A percentile compares a stretch with the other conserved stretches of the same genome.
Conservation (phyloP, 176 grass and related monocot genomes). For the Avena eriantha region DNA sequence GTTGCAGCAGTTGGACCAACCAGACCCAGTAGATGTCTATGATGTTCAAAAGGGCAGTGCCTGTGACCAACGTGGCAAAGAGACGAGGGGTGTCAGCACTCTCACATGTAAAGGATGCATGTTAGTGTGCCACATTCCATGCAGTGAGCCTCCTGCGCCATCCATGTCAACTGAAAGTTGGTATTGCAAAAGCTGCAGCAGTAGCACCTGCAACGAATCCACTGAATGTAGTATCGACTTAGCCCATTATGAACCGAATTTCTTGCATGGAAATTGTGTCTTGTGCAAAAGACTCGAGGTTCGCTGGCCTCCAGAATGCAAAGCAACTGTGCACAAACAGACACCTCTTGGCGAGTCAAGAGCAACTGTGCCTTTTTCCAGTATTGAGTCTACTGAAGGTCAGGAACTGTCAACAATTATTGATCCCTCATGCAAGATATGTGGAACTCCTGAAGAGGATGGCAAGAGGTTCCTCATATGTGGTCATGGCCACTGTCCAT, state of each 20-base stretch:
- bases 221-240: slow-evolving; percentile 23
- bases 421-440: slow-evolving; percentile 77
- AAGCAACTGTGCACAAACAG: slow-evolving; percentile 21
- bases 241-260: slow-evolving; percentile 13
- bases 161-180: slow-evolving; percentile 58
- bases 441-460: slow-evolving; percentile 68
- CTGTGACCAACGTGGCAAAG: slow-evolving; percentile 63
- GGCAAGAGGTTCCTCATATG: slow-evolving; percentile 80
- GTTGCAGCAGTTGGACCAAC: slow-evolving; percentile 49
- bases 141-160: slow-evolving; percentile 54
- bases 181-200: slow-evolving; percentile 63
- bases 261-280: slow-evolving; percentile 56
- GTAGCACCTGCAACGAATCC: slow-evolving; percentile 5
- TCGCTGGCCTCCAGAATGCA: slow-evolving; percentile 27
- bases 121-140: slow-evolving; percentile 65
- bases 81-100: slow-evolving; percentile 48
- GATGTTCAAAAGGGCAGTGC: slow-evolving; percentile 34
- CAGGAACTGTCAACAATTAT: slow-evolving; percentile 43
- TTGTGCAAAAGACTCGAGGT: slow-evolving; percentile 55
- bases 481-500: slow-evolving; percentile 67
- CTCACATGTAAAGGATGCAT: slow-evolving; percentile 70
- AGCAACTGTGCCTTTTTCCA: slow-evolving; percentile 34
- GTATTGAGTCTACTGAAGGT: slow-evolving; percentile 34
- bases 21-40: slow-evolving; percentile 47
- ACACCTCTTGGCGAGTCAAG: slow-evolving; percentile 44